These are phyloP conservation scores for Suhomyces pyralidae DNA, from an alignment of 805 yeast genomes.

Conservation along the genomic window DNA sequence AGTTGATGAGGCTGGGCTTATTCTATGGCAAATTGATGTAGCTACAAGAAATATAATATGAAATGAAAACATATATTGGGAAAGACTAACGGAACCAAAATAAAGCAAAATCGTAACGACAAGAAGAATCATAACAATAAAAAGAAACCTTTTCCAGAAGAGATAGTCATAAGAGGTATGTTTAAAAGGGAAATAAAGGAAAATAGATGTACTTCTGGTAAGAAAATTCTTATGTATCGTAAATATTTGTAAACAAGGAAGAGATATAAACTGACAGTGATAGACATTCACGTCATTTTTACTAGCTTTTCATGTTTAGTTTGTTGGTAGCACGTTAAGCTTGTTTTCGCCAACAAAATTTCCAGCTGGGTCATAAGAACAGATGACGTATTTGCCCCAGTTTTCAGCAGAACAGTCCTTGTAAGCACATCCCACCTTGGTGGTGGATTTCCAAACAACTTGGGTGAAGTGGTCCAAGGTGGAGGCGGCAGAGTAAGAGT, in stretches of 20 bases:
- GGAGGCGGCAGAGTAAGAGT: conserved; percentile 26
- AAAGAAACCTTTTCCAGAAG: not conserved
- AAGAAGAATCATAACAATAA: not conserved
- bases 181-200: not conserved
- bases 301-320: conserved; percentile 2
- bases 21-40: not conserved
- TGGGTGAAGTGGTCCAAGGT: conserved; percentile 69
- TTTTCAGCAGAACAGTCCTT: conserved; percentile 49
- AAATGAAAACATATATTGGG: not conserved
- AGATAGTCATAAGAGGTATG: not conserved
- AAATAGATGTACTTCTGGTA: not conserved
- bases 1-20: conserved; percentile 9
- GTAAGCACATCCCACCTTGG: conserved; percentile 69
- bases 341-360: conserved; percentile 49
- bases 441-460: conserved; percentile 65
- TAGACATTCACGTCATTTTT: not conserved
- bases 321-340: conserved; percentile 11
- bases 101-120: not conserved
- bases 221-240: not conserved
- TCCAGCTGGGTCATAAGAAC: conserved; percentile 75
- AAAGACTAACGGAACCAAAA: not conserved
- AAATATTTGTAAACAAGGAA: not conserved
- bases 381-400: conserved; percentile 61
- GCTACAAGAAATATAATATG: not conserved
- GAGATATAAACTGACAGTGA: not conserved